Conservation (phyloP, 768 basidiomycete species). For the Tylopilus vinaceipallidus region DNA sequence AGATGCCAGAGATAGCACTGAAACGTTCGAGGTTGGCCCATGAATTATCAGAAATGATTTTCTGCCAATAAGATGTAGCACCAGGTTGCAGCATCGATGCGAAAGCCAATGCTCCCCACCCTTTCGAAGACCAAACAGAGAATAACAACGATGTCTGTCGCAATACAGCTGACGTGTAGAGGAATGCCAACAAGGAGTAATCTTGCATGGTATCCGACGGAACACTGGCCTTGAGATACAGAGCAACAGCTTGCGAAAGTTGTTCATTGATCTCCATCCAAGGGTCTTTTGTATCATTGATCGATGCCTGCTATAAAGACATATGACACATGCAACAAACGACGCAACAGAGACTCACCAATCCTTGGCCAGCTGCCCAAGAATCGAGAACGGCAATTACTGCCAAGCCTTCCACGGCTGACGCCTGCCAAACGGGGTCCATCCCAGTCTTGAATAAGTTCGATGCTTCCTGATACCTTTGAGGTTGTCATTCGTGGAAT, state of each 20-base stretch:
- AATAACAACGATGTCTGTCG: slow-evolving; percentile 75
- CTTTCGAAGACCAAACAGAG: slow-evolving; percentile 81
- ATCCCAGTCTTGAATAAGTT: slow-evolving; percentile 68
- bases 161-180: slow-evolving; percentile 65
- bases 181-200: slow-evolving; percentile 60
- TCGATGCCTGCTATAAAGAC: slow-evolving; percentile 50
- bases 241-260: slow-evolving; percentile 54
- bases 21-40: slow-evolving; percentile 62
- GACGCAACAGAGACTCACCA: slow-evolving; percentile 46
- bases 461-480: slow-evolving; percentile 85
- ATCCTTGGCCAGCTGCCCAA: slow-evolving; percentile 74
- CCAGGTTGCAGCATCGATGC: slow-evolving; percentile 70
- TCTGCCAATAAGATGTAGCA: slow-evolving; percentile 56
- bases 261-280: slow-evolving; percentile 79
- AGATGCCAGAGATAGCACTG: slow-evolving; percentile 64
- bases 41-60: slow-evolving; percentile 49
- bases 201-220: slow-evolving; percentile 52
- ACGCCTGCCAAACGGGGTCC: slow-evolving; percentile 88
- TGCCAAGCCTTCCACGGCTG: slow-evolving; percentile 81
- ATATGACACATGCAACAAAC: background rate
- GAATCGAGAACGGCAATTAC: slow-evolving; percentile 78
- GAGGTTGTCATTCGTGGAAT: slow-evolving; percentile 19
- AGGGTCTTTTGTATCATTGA: slow-evolving; percentile 56
- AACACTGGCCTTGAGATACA: slow-evolving; percentile 61
- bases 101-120: slow-evolving; percentile 80